Base-by-base conservation (phyloP, 1,139 yeast genomes). In the Taphrina confusa region DNA sequence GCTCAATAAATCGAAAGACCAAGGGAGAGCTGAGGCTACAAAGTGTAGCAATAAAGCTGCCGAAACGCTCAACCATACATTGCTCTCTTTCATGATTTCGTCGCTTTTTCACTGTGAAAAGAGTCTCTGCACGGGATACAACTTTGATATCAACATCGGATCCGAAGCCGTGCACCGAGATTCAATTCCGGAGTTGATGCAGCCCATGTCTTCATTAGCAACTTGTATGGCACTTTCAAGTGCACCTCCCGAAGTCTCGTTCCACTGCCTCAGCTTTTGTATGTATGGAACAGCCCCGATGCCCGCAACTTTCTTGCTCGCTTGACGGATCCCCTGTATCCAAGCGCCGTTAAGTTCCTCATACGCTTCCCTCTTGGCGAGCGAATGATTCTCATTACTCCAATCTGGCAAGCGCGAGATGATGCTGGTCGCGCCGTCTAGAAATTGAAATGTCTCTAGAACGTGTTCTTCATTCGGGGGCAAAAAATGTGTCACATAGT, bases 261-360 rank as follows among this genome's bases (percentile, higher is more conserved):
- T 83, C 69, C 87, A 87, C 57, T 75, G 74, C 51, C 76, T 76
- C 62, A 91, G 73, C 66, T 81, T 82, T 20, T 78, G 75, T 59
- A 79, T 75, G 82, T 84, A 82, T 49, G 79, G 78, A 39, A 77
- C 77, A 63, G 79, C 77, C 50, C 78, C 76, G 46, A 81, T 71
- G n/a, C 73, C 71, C 28, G 70, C 67, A 23, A 73, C 73, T 39
- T 69, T 68, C 14, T 70, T 71, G 28, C 76, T 68, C 49, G 78
- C 78, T 58, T 80, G 83, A 61, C 75, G 75, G 59, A 89, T 76
- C 12, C 82, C 80, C 34, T 84, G 78, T 59, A 81, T 74, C 88
- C 96, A 88, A 12, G 94, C 87, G 63, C 82, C 80, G 33, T 87
- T 81, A 22, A 92, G 75, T 71, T 89, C 95, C 67, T 88, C 95